Percentiles rank a stretch among this genome's conserved stretches.
phyloP scores from a whole-genome alignment of 306 rosid genomes.

The Lablab purpureus region DNA sequence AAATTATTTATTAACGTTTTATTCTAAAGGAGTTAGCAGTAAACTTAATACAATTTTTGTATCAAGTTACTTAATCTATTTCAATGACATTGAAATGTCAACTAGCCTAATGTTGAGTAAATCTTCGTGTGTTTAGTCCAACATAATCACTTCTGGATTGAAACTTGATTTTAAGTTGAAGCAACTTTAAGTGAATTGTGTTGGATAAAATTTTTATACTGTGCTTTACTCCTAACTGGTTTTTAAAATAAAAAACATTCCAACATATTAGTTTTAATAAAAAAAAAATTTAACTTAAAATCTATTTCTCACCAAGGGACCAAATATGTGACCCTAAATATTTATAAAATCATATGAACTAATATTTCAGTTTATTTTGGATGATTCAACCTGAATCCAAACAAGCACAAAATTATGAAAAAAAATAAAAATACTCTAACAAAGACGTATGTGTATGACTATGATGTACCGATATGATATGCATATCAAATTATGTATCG shows the following conservation, averaged over 20 bases:
- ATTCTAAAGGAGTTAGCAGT: neutral
- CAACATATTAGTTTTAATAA: neutral
- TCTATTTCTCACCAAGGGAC: neutral
- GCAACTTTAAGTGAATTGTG: neutral
- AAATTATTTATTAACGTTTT: neutral
- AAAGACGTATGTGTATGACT: neutral
- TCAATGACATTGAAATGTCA: neutral
- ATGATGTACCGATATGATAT: too few relatives aligned
- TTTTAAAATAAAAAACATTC: neutral
- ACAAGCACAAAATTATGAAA: neutral
- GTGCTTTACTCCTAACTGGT: neutral
- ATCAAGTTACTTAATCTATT: neutral
- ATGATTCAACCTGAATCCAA: neutral
- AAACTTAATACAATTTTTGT: neutral
- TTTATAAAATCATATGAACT: neutral
- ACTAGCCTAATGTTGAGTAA: neutral
- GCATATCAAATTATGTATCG: too few relatives aligned
- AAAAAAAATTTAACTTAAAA: neutral
- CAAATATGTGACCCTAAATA: neutral
- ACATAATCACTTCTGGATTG: neutral
- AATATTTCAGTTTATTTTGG: neutral
- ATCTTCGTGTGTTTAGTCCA: neutral
- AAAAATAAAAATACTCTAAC: neutral
- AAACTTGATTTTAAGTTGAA: neutral
- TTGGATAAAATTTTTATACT: neutral